A percentile compares a stretch with the other conserved stretches of the same genome.
Evolutionary conservation across 2,329 filamentous ascomycete species (phyloP).

Genomic region (Arthrocladium fulminans): DNA sequence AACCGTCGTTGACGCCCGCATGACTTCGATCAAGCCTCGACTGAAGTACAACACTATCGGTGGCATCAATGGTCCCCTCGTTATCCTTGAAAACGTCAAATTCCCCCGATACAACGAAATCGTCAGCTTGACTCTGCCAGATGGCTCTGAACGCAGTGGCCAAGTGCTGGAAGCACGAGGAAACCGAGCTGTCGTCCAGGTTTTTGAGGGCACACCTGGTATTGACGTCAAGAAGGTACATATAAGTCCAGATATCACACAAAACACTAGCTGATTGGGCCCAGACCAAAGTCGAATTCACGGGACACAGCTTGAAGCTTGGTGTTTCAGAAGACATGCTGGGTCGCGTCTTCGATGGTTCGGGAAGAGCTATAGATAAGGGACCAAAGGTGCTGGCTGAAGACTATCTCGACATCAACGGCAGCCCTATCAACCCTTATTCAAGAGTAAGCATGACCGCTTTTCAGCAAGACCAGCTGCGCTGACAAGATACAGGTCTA

Average conservation of each 20-base stretch:
- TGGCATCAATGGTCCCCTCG: conserved; percentile 94
- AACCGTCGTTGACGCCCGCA: conserved; percentile 36
- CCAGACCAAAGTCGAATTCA: conserved; percentile 95
- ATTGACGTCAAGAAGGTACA: conserved; percentile 96
- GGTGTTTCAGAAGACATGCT: conserved; percentile 99
- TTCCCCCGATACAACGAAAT: conserved; percentile 97
- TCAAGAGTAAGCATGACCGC: conserved; percentile 59
- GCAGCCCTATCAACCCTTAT: conserved; percentile 96
- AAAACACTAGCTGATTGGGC: conserved; percentile 21
- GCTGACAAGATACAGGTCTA: conserved; percentile 59
- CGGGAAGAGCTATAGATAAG: conserved; percentile 96
- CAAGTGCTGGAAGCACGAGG: conserved; percentile 97
- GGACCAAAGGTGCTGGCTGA: conserved; percentile 96
- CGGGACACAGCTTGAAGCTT: conserved; percentile 92
- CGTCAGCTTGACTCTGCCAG: conserved; percentile 86
- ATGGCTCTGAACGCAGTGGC: conserved; percentile 86
- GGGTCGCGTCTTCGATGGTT: conserved; percentile 97
- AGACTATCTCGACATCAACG: conserved; percentile 98
- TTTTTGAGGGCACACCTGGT: conserved; percentile 93
- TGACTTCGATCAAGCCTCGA: conserved; percentile 53
- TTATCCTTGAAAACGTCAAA: conserved; percentile 98
- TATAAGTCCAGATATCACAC: neutral
- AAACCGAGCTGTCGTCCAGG: conserved; percentile 90
- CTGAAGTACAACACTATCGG: conserved; percentile 97
- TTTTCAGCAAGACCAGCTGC: neutral